Evolutionary conservation across 2,329 filamentous ascomycete genomes (phyloP).

Genomic region (Harringtonia aguacate): DNA sequence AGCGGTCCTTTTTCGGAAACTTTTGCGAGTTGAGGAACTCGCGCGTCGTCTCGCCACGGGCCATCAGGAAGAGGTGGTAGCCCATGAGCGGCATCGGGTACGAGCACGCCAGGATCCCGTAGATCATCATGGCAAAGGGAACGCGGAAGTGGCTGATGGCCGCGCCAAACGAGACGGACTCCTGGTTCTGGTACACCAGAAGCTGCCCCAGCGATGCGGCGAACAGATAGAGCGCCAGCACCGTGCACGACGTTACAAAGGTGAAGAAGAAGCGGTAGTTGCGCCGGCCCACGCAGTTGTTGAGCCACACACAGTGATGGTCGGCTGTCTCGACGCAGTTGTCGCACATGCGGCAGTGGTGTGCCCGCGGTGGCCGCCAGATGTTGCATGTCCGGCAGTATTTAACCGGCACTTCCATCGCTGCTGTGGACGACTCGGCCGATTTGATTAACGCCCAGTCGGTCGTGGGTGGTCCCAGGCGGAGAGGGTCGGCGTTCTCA

Average conservation of each 20-base stretch:
- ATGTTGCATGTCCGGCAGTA: slow-evolving; percentile 97
- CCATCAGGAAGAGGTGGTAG: slow-evolving; percentile 89
- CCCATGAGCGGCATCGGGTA: slow-evolving; percentile 77
- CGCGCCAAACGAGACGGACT: slow-evolving; percentile 54
- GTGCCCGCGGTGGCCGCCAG: slow-evolving; percentile 89
- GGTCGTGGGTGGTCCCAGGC: slow-evolving; percentile 73
- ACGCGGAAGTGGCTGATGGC: slow-evolving; percentile 64
- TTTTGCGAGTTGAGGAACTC: slow-evolving; percentile 96
- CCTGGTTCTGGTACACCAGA: slow-evolving; percentile 54
- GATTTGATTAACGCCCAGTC: slow-evolving; percentile 92
- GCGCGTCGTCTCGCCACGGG: slow-evolving; percentile 83
- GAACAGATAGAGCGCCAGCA: slow-evolving; percentile 67
- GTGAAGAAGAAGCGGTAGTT: slow-evolving; percentile 98
- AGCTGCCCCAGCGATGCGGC: slow-evolving; percentile 73
- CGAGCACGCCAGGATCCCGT: slow-evolving; percentile 60
- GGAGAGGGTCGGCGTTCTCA: slow-evolving; percentile 69
- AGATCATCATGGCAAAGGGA: slow-evolving; percentile 81
- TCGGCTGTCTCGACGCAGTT: slow-evolving; percentile 96
- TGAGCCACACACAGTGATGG: slow-evolving; percentile 97
- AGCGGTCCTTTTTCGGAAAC: slow-evolving; percentile 83
- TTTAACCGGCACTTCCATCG: slow-evolving; percentile 97
- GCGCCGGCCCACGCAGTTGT: slow-evolving; percentile 92
- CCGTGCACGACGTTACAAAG: slow-evolving; percentile 70
- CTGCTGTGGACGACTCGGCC: slow-evolving; percentile 60
- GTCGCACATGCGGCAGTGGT: slow-evolving; percentile 94